A percentile compares a stretch with the other conserved stretches of the same genome.
Conservation (phyloP, 768 basidiomycete species). For the Termitomyces sp. region DNA sequence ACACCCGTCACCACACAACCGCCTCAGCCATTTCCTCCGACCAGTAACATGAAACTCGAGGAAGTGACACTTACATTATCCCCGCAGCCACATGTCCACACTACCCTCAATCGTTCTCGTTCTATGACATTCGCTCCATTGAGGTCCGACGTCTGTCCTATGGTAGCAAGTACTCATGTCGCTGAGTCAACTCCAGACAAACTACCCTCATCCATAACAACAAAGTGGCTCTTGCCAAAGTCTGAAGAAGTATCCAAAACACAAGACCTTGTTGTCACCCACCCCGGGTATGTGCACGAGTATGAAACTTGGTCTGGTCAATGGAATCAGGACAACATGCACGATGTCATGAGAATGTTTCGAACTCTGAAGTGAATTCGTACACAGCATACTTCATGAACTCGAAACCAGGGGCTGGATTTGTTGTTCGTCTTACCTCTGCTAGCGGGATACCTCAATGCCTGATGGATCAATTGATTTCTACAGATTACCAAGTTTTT, state of each 20-base stretch:
- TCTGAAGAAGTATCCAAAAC: constrained; percentile 5
- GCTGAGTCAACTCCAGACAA: not conserved
- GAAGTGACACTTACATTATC: constrained; percentile 1
- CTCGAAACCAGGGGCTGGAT: not conserved
- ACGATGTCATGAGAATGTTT: constrained; percentile 9
- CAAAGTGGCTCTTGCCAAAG: constrained; percentile 9
- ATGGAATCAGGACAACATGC: constrained; percentile 15
- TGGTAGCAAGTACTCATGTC: constrained; percentile 1
- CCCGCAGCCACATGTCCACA: constrained; percentile 8
- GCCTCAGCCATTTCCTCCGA: not conserved
- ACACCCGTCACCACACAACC: constrained; percentile 13
- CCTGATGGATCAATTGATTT: not conserved
- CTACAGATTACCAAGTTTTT: not conserved
- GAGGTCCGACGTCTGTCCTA: constrained; percentile 2
- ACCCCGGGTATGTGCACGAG: constrained; percentile 11
- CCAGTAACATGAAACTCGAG: constrained; percentile 12
- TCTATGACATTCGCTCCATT: constrained; percentile 15
- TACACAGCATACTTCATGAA: too few relatives aligned
- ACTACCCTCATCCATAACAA: constrained; percentile 5
- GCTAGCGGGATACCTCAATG: not conserved
- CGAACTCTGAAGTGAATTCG: constrained; percentile 8
- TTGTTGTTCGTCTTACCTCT: not conserved
- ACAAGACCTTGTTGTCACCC: not conserved
- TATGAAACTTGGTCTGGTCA: constrained; percentile 8
- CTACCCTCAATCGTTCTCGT: constrained; percentile 16